These are phyloP conservation scores for Ascochyta lentis DNA, from an alignment of 2,329 filamentous ascomycete species.

Conservation along the genomic window DNA sequence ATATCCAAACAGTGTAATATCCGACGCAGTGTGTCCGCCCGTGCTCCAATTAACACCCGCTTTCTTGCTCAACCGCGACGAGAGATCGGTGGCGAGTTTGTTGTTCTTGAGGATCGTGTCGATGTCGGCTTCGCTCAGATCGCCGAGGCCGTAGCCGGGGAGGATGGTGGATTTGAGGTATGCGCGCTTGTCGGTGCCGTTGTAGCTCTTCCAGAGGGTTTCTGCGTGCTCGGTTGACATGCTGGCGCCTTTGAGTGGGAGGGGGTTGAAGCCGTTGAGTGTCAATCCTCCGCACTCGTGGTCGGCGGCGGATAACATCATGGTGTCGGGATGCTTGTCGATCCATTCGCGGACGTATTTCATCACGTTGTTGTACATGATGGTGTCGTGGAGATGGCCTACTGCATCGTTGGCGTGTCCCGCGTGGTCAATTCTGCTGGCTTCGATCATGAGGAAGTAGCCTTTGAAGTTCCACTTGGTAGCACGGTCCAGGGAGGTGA, in stretches of 20 bases:
- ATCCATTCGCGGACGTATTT: conserved; percentile 50
- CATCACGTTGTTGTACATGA: conserved; percentile 52
- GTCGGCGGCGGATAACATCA: conserved; percentile 51
- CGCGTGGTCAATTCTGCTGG: conserved; percentile 32
- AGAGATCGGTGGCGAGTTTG: conserved; percentile 37
- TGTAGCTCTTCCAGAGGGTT: conserved; percentile 35
- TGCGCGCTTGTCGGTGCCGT: conserved; percentile 38
- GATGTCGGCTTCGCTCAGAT: conserved; percentile 29
- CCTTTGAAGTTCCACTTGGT: conserved; percentile 43
- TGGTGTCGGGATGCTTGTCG: conserved; percentile 49
- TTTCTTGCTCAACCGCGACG: conserved; percentile 38
- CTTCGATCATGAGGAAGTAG: conserved; percentile 51
- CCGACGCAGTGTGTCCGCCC: conserved; percentile 47
- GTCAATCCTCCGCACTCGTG: conserved; percentile 53
- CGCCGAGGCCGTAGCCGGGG: conserved; percentile 39
- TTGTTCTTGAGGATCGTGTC: conserved; percentile 37
- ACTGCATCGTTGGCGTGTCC: conserved; percentile 36
- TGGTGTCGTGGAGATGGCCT: conserved; percentile 46
- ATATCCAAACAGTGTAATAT: conserved; percentile 49
- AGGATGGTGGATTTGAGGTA: conserved; percentile 36
- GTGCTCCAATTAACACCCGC: conserved; percentile 48
- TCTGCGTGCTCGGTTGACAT: conserved; percentile 44
- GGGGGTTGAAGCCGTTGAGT: conserved; percentile 48
- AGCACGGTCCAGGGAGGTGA: conserved; percentile 47
- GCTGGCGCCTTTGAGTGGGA: conserved; percentile 37